These are phyloP conservation scores for Ilex asprella DNA, from an alignment of 257 asterid species.

Conservation along the genomic window DNA sequence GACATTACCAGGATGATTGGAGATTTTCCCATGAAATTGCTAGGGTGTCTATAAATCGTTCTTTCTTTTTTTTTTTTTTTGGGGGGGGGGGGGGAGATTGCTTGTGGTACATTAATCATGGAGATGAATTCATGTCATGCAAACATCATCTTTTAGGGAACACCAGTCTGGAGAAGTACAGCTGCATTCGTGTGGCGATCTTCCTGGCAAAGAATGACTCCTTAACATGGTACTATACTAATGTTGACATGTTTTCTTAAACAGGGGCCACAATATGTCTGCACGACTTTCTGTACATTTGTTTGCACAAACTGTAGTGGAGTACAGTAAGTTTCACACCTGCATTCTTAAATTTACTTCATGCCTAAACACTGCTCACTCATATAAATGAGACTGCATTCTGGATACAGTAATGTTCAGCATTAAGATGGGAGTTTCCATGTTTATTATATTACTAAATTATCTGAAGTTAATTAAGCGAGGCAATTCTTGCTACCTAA, in stretches of 20 bases:
- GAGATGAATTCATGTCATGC: too few relatives aligned
- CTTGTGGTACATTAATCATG: too few relatives aligned
- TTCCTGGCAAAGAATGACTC: too few relatives aligned
- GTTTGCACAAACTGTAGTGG: slow-evolving; percentile 91
- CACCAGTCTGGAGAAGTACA: too few relatives aligned
- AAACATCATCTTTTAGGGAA: too few relatives aligned
- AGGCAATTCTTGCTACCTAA: not conserved
- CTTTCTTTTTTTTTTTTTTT: too few relatives aligned
- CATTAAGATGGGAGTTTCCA: not conserved
- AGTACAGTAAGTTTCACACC: slow-evolving; percentile 69
- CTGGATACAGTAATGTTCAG: not conserved
- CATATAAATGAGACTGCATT: not conserved
- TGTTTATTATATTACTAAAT: not conserved
- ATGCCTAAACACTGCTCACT: not conserved
- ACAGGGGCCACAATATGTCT: slow-evolving; percentile 95
- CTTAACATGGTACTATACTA: not conserved
- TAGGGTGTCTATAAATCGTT: too few relatives aligned
- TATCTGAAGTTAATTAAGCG: not conserved
- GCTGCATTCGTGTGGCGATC: too few relatives aligned
- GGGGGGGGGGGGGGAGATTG: too few relatives aligned
- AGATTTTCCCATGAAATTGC: too few relatives aligned
- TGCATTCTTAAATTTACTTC: too few relatives aligned
- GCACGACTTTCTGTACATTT: slow-evolving; percentile 90
- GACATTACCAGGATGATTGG: too few relatives aligned
- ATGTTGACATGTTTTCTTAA: slow-evolving; percentile 3